Conservation (phyloP, 495 filamentous ascomycete species). For the Monascus purpureus region DNA sequence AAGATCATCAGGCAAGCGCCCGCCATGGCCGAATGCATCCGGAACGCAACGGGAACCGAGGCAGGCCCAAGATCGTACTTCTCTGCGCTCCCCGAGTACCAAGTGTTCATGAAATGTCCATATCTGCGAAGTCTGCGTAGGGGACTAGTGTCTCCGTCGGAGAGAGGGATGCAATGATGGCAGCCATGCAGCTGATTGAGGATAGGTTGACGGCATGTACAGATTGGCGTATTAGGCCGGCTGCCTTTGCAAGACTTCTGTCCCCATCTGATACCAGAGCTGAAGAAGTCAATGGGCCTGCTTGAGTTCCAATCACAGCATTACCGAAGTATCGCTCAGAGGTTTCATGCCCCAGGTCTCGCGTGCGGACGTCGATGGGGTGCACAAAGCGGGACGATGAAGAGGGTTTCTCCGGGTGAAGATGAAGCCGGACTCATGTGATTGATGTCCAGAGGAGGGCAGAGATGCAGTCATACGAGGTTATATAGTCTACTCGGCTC, state of each 20-base stretch:
- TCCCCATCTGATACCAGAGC: conserved; percentile 3
- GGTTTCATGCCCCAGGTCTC: conserved; percentile 8
- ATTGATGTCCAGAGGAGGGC: conserved; percentile 12
- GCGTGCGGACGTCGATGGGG: conserved; percentile 12
- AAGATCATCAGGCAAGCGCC: conserved; percentile 9
- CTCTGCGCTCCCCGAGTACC: conserved; percentile 10
- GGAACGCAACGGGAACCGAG: conserved; percentile 6
- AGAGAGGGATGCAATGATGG: conserved; percentile 6
- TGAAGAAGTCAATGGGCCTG: conserved; percentile 5
- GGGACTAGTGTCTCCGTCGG: conserved; percentile 7
- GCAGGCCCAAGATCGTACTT: conserved; percentile 11
- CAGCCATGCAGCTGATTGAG: conserved; percentile 6
- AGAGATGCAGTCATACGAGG: conserved; percentile 14
- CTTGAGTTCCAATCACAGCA: conserved; percentile 7
- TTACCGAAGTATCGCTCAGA: conserved; percentile 14
- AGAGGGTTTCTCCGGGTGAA: conserved; percentile 7
- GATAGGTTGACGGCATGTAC: conserved; percentile 4
- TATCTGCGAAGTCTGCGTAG: conserved; percentile 8
- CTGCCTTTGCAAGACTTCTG: conserved; percentile 7
- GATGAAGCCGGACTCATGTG: conserved; percentile 7
- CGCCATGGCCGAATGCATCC: conserved; percentile 3
- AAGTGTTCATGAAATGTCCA: conserved; percentile 14
- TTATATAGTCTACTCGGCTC: conserved; percentile 9
- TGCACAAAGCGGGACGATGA: conserved; percentile 6
- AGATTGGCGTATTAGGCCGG: conserved; percentile 10